Base-by-base conservation (phyloP, 2,329 filamentous ascomycete genomes). In the Gaeumannomyces sp. region DNA sequence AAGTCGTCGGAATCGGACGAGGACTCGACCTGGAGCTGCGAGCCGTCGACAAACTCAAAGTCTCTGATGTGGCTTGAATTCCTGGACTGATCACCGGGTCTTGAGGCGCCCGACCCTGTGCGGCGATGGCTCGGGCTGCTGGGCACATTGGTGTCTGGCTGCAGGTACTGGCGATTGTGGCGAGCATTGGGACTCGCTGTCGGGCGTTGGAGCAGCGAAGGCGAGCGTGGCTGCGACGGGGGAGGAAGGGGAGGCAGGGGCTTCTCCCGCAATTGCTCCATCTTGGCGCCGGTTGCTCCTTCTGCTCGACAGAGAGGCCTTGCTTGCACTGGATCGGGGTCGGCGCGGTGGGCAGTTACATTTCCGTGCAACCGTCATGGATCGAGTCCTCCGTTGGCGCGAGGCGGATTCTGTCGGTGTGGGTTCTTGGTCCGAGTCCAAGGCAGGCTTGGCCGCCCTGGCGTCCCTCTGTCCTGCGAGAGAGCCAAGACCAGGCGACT, bases 1-100 rank as follows among this genome's bases (percentile, higher is more conserved):
- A 76, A 70, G 65, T 53, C 45, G 45, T 79, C 76, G 65, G 77
- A 78, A 66, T 81, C 80, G 33, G 73, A 71, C 56, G 81, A 82
- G 72, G 72, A 73, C 14, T 73, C 71, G 61, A 65, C 57, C 6
- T 69, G 65, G 3, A 71, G 63, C 60, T 70, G 66, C 5, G 67
- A 64, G 13, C 67, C 29, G 60, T 74, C 71, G 64, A 70, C 66
- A 33, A 66, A 64, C 31, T 70, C 68, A 59, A 70, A 64, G 19
- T 71, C 67, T 2, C 64, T 57, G 22, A 69, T 62, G 5, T 25
- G 63, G 45, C 25, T 19, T 13, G 59, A 38, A 14, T 57, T 53
- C 5, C 45, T 57, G 22, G 62, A 59, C 25, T 33, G 62, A n/a
- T 62, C 14, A 4, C 19, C 22, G 8, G 45, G 45, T n/a, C 45